Evolutionary conservation across 495 filamentous ascomycete genomes (phyloP).

Genomic region (Penicillium psychrofluorescens): DNA sequence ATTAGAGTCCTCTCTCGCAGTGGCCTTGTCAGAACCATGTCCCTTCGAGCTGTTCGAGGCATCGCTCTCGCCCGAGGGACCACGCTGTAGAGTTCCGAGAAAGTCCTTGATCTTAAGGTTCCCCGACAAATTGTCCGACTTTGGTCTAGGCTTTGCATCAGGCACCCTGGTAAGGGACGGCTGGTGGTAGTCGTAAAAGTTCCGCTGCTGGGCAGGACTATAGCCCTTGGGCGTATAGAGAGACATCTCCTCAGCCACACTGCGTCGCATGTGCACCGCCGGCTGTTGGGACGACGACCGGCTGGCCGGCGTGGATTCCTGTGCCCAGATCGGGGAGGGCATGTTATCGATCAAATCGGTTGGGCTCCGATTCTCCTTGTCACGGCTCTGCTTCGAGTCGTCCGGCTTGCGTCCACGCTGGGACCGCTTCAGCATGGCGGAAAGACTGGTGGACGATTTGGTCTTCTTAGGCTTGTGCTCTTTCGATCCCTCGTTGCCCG

Average conservation of each 20-base stretch:
- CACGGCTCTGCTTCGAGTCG: constrained; percentile 40
- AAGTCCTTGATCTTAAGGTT: constrained; percentile 33
- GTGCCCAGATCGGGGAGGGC: constrained; percentile 70
- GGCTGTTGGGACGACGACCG: constrained; percentile 31
- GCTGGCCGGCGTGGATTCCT: constrained; percentile 47
- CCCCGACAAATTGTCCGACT: constrained; percentile 41
- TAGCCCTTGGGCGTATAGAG: constrained; percentile 57
- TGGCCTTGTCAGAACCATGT: constrained; percentile 9
- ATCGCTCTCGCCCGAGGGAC: constrained; percentile 17
- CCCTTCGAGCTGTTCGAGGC: constrained; percentile 11
- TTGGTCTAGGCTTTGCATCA: constrained; percentile 40
- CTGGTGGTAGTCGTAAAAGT: constrained; percentile 52
- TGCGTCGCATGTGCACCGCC: constrained; percentile 30
- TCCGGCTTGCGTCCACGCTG: constrained; percentile 35
- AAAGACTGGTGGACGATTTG: constrained; percentile 75
- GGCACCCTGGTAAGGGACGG: constrained; percentile 43
- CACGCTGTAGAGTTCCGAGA: constrained; percentile 16
- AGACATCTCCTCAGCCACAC: constrained; percentile 50
- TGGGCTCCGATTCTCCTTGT: constrained; percentile 73
- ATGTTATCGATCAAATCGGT: constrained; percentile 36
- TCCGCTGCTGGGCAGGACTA: constrained; percentile 56
- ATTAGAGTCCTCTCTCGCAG: constrained; percentile 21
- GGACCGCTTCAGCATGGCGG: constrained; percentile 43
- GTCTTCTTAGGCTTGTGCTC: constrained; percentile 65
- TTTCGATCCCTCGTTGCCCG: constrained; percentile 15